Conservation (phyloP, 306 rosid genomes). For the Vicia sativa region DNA sequence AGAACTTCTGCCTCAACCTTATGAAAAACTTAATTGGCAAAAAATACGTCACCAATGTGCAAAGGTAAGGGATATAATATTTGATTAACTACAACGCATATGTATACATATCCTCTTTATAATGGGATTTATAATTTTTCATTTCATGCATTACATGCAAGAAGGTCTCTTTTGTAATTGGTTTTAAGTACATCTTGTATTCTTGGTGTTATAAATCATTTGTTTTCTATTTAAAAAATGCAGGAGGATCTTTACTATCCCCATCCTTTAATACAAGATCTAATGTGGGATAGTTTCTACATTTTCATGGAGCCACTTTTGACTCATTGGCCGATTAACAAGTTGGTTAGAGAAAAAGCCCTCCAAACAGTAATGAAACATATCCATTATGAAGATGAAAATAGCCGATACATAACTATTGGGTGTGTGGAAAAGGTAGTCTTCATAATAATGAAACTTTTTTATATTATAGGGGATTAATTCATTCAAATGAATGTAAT, state of each 20-base stretch:
- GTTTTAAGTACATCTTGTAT: not conserved
- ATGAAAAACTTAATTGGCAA: slow-evolving; percentile 53
- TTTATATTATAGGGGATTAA: no score
- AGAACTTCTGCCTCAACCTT: slow-evolving; percentile 55
- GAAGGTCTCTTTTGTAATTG: no score
- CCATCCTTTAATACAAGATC: slow-evolving; percentile 55
- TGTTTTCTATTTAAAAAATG: not conserved
- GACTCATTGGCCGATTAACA: slow-evolving; percentile 66
- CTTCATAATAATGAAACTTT: not conserved
- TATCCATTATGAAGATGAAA: slow-evolving; percentile 73
- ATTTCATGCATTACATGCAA: not conserved
- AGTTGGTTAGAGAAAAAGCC: slow-evolving; percentile 53
- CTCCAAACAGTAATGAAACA: slow-evolving; percentile 62
- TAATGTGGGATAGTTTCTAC: slow-evolving; percentile 66
- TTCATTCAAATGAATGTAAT: no score
- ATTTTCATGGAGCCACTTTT: slow-evolving; percentile 57
- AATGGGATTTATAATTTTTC: not conserved
- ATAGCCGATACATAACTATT: slow-evolving; percentile 56
- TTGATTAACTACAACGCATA: not conserved
- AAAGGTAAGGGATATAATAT: slow-evolving; percentile 33
- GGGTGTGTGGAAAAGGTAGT: slow-evolving; percentile 62
- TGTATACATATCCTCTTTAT: not conserved
- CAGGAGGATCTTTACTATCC: slow-evolving; percentile 66
- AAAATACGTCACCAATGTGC: slow-evolving; percentile 59
- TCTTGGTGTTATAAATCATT: no score